These are phyloP conservation scores for Stropharia rugosoannulata DNA, from an alignment of 768 basidiomycete species.

Conservation along the genomic window DNA sequence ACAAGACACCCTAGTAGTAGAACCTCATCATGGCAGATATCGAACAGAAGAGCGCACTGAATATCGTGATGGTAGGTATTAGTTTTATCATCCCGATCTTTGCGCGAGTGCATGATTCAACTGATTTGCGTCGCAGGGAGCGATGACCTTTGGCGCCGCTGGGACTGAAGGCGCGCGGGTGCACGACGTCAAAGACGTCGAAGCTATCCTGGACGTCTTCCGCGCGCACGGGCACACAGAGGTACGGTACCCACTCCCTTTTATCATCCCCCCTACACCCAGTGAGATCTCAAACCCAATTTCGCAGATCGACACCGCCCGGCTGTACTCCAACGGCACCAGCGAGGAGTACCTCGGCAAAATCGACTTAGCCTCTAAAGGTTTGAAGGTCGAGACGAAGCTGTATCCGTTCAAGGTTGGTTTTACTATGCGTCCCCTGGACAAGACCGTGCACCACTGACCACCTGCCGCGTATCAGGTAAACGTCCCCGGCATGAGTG, in stretches of 20 bases:
- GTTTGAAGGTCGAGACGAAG: conserved; percentile 60
- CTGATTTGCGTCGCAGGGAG: conserved; percentile 35
- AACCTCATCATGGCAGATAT: neutral
- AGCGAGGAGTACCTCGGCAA: conserved; percentile 57
- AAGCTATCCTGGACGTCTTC: conserved; percentile 54
- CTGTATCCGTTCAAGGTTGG: conserved; percentile 40
- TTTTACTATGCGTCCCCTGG: too few relatives aligned
- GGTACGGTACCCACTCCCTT: conserved; percentile 20
- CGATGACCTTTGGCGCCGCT: conserved; percentile 53
- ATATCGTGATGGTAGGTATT: conserved; percentile 47
- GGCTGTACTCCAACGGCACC: conserved; percentile 50
- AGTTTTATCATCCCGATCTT: neutral
- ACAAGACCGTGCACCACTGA: too few relatives aligned
- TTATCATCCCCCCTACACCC: too few relatives aligned
- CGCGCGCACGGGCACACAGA: conserved; percentile 53
- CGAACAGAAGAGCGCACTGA: conserved; percentile 3
- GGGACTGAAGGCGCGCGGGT: conserved; percentile 51
- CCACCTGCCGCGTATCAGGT: too few relatives aligned
- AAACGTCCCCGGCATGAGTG: neutral
- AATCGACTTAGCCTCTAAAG: conserved; percentile 46
- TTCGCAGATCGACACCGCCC: conserved; percentile 47
- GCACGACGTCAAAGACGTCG: conserved; percentile 44
- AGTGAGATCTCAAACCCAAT: conserved; percentile 18
- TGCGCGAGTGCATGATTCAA: neutral
- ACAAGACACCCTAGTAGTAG: too few relatives aligned